These are phyloP conservation scores for Teratosphaeria pseudoeucalypti DNA, from an alignment of 2,329 filamentous ascomycete genomes.

Conservation along the genomic window DNA sequence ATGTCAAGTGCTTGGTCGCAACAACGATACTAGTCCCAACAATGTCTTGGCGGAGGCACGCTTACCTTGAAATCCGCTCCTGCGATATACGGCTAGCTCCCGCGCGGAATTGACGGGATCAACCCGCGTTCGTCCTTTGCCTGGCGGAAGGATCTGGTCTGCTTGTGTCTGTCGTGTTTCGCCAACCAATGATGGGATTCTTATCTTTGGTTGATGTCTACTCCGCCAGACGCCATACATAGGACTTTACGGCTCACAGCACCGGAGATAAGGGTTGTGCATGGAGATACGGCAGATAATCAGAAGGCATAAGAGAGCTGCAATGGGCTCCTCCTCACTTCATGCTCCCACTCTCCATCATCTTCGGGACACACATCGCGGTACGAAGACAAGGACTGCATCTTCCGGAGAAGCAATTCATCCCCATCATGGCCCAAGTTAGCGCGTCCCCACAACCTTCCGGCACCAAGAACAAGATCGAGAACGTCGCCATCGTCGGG, in stretches of 20 bases:
- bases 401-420: not conserved
- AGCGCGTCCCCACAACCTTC: not conserved
- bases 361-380: no score
- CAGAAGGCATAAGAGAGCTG: not conserved
- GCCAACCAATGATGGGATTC: not conserved
- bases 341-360: no score
- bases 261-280: not conserved
- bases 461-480: not conserved
- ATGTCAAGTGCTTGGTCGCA: no score
- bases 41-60: no score
- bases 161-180: not conserved
- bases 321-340: not conserved
- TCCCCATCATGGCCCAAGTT: not conserved
- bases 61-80: not conserved
- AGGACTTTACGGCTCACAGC: not conserved
- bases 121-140: not conserved
- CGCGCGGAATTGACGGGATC: not conserved
- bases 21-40: no score
- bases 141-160: not conserved
- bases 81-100: not conserved
- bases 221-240: not conserved
- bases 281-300: not conserved
- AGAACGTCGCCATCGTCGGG: not conserved
- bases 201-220: no score
- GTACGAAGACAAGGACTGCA: not conserved